phyloP scores from a whole-genome alignment of 1,284 basidiomycete genomes.

The Tilletiaria anomala region DNA sequence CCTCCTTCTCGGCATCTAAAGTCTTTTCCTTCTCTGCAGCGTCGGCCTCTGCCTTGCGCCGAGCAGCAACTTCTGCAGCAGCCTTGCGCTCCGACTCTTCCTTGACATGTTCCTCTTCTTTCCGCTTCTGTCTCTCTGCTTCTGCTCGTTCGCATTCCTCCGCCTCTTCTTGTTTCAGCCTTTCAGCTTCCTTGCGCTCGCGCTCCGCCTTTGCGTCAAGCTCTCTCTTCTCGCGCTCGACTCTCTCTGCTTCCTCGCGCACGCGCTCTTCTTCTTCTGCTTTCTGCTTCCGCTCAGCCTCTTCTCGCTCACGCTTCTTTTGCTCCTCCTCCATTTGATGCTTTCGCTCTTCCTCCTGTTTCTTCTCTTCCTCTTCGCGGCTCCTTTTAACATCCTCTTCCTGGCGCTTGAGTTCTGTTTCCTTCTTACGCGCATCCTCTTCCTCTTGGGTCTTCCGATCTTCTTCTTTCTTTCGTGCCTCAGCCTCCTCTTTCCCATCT shows the following conservation, averaged over 20 bases:
- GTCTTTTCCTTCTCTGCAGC: no score
- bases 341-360: no score
- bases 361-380: neutral
- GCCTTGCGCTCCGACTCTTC: no score
- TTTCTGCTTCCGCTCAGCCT: neutral
- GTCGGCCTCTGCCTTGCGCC: no score
- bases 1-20: no score
- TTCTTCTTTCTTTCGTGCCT: slow-evolving; percentile 6
- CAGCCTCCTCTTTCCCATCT: neutral
- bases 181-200: no score
- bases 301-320: neutral
- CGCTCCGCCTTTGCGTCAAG: no score
- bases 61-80: no score
- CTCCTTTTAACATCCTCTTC: neutral
- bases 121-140: no score
- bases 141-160: no score
- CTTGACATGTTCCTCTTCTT: no score
- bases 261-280: slow-evolving; percentile 1
- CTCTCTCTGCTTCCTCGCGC: neutral
- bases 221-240: neutral
- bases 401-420: neutral
- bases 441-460: neutral
- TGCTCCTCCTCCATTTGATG: slow-evolving; percentile 2
- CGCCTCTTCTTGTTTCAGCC: no score
- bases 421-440: neutral